Base-by-base conservation (phyloP, 345 rosid genomes). In the Citrus sp. region DNA sequence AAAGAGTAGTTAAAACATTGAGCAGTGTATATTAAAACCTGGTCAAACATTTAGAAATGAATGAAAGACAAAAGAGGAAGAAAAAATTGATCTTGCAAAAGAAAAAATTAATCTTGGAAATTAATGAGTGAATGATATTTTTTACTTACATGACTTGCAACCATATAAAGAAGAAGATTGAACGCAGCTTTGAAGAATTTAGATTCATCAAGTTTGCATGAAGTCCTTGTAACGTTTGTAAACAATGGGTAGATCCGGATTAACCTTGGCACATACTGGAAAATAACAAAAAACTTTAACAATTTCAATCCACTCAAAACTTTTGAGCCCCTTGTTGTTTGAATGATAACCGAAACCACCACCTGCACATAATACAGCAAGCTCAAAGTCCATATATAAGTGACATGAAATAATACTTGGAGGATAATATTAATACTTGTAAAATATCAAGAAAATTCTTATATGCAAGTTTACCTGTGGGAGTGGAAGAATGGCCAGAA, bases 171-270 rank as follows among this genome's bases (percentile, higher is more conserved):
- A 9, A 95, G 70, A 54, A 93, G 94, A 81, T 95, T 92, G 67
- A 92, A 91, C 34, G 91, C 96, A 75, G 96, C 97, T 81, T 94
- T 93, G n/a, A 94, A 92, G 94, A 97, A 91, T 34, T 93, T 93
- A 67, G 98, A 88, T 81, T 90, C 92, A 0, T 94, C 87, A 7
- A 95, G 90, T 79, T 88, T 88, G 42, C 98, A 92, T 12, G 96
- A 87, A 59, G 91, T 92, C 79, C 92, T 91, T 0, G 90, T 90
- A 19, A 91, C 93, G 86, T 93, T 87, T 70, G 87, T 87, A 74
- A 89, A 91, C 78, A 95, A 79, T 6, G 99, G 97, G 81, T 85
- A 87, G 32, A 93, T 86, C 55, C 97, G 87, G 32, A 91, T 80
- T 70, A 95, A 77, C 84, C 99, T 86, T 12, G 94, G 98, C 40